Conservation (phyloP, 192 early-diverging fungal genomes). For the Powellomyces hirtus region DNA sequence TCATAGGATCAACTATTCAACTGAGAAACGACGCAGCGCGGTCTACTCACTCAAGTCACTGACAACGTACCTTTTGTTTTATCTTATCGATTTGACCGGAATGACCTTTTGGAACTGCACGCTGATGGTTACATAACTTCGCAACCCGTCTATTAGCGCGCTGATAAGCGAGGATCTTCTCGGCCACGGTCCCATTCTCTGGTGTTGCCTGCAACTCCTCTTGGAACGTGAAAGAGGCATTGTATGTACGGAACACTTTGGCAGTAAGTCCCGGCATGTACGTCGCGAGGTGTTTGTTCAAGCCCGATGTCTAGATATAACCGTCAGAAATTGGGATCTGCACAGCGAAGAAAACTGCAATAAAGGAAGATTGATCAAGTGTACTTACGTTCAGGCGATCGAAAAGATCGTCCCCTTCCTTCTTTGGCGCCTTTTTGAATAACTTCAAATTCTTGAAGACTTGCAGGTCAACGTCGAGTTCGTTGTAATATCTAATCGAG, state of each 20-base stretch:
- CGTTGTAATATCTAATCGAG: constrained; percentile 90
- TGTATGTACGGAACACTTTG: constrained; percentile 99
- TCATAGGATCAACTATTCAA: background rate
- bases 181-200: constrained; percentile 62
- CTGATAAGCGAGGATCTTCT: constrained; percentile 92
- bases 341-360: too few relatives aligned
- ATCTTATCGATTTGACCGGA: constrained; percentile 75
- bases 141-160: constrained; percentile 95
- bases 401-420: constrained; percentile 78
- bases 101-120: constrained; percentile 79
- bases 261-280: constrained; percentile 92
- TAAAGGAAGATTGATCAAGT: background rate
- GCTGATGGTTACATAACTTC: constrained; percentile 97
- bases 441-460: constrained; percentile 92
- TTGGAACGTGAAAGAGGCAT: constrained; percentile 93
- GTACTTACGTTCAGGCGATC: constrained; percentile 79
- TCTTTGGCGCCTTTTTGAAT: constrained; percentile 81
- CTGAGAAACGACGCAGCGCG: background rate
- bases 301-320: constrained; percentile 63
- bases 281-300: constrained; percentile 87
- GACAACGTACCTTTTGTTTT: constrained; percentile 65
- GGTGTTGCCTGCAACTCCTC: constrained; percentile 76
- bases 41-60: too few relatives aligned
- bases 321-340: too few relatives aligned
- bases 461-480: constrained; percentile 78